Conservation (phyloP, 768 basidiomycete species). For the Kwoniella botswanensis region DNA sequence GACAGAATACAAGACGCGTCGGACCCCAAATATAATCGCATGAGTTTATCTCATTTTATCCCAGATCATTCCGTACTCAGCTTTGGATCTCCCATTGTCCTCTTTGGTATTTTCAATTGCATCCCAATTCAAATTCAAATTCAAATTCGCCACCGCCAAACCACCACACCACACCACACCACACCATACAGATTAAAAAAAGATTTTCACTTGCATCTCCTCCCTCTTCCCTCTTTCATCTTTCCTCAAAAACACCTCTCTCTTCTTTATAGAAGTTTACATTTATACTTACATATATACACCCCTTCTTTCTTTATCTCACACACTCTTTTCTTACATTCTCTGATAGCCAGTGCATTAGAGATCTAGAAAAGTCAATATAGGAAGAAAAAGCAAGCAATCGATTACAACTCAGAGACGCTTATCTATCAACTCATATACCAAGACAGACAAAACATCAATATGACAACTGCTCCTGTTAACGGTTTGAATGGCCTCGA, state of each 20-base stretch:
- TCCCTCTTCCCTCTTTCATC: constrained; percentile 22
- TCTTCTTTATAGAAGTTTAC: constrained; percentile 10
- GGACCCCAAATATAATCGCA: background rate
- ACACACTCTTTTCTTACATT: constrained; percentile 32
- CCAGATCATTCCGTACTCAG: constrained; percentile 8
- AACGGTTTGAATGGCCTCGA: constrained; percentile 44
- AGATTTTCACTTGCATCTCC: background rate
- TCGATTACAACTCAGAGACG: constrained; percentile 4
- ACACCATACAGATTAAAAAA: constrained; percentile 3
- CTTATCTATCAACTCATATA: background rate
- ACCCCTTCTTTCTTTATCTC: constrained; percentile 3
- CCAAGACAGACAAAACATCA: constrained; percentile 9
- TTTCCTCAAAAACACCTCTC: constrained; percentile 12
- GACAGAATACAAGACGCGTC: constrained; percentile 21
- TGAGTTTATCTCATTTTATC: constrained; percentile 26
- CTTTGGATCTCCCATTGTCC: background rate
- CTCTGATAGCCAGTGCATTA: constrained; percentile 7
- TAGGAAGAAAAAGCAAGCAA: constrained; percentile 20
- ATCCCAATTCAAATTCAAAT: too few relatives aligned
- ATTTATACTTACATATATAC: background rate
- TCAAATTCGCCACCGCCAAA: constrained; percentile 9
- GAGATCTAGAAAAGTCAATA: constrained; percentile 5
- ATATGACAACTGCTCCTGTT: constrained; percentile 45
- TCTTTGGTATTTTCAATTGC: too few relatives aligned
- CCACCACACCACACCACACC: background rate